These are phyloP conservation scores for Parafenestella ontariensis DNA, from an alignment of 2,329 filamentous ascomycete genomes.

Conservation along the genomic window DNA sequence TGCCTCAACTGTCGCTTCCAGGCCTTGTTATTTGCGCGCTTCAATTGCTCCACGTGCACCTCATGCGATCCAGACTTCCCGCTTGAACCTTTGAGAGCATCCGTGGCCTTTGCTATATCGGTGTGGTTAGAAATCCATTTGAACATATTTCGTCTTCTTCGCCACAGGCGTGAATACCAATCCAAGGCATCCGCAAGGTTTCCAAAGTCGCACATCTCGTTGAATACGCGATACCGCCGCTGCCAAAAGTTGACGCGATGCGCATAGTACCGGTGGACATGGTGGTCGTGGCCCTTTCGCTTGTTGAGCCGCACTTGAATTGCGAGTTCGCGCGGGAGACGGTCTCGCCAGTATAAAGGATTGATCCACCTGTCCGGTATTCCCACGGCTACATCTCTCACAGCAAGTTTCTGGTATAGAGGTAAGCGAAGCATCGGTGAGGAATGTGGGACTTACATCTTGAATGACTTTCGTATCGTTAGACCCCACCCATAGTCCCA, in stretches of 20 bases:
- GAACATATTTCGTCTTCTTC: not conserved
- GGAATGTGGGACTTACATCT: no score
- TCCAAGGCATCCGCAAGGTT: not conserved
- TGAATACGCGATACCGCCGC: slow-evolving; percentile 9
- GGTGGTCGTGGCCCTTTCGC: not conserved
- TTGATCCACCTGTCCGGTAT: slow-evolving; percentile 7
- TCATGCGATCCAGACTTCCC: not conserved
- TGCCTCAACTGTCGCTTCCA: no score
- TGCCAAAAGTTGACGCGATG: slow-evolving; percentile 4
- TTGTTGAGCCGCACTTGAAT: slow-evolving; percentile 3
- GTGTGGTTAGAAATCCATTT: not conserved
- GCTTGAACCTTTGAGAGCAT: not conserved
- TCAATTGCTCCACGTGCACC: no score
- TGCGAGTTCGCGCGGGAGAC: slow-evolving; percentile 11
- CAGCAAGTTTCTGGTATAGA: no score
- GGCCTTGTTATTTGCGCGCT: no score
- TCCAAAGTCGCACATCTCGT: slow-evolving; percentile 5
- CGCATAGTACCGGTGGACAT: slow-evolving; percentile 5
- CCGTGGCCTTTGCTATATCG: not conserved
- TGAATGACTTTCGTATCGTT: no score
- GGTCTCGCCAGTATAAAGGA: slow-evolving; percentile 13
- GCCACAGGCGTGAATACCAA: not conserved
- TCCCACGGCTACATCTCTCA: not conserved
- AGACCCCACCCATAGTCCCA: not conserved
- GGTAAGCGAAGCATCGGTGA: no score